Evolutionary conservation across 2,329 filamentous ascomycete species (phyloP), one percentile per base, ranked within the genome.

Genomic region (Aureobasidium namibiae): DNA sequence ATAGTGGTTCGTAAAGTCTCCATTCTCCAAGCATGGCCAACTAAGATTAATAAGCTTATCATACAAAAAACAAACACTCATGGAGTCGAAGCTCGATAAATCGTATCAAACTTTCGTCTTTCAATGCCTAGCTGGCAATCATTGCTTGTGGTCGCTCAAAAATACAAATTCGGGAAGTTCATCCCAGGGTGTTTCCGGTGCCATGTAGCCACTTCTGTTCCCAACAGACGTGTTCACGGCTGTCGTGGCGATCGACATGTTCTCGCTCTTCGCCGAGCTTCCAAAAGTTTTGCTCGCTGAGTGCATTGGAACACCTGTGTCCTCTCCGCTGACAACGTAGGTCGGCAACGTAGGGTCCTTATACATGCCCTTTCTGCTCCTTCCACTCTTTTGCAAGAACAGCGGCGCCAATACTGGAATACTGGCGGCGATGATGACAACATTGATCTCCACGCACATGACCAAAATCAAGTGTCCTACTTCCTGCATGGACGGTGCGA

Each of bases 371-470:
- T 56, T 57, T 8, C 39, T 24, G 31, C 31, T 45, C 16, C 13
- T 18, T 14, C 41, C 54, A n/a, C 31, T 46, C 39, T 46, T 44
- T 3, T 57, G n/a, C 33, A 46, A 46, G 10, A 57, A 46, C n/a
- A 57, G 29, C 2, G 54, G 54, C 7, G 54, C 54, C 21, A 57
- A 29, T 8, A 57, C 41, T 1, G 54, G 54, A 8, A 57, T 45
- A 16, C 24, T 34, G 5, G 54, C 54, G 10, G 42, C 41, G 23
- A 57, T 57, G 23, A 57, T 38, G 31, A 57, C 54, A 0, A 57
- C 42, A 21, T 57, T 57, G 54, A 57, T 57, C 16, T 57, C 54
- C 13, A 48, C 54, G 2, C 39, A 18, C 54, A 57, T 57, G 14
- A 57, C 41, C 9, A 57, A 13, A 18, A 57, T 36, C 29, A 57